These are phyloP conservation scores for Penicillium cosmopolitanum DNA, from an alignment of 495 filamentous ascomycete genomes.

Conservation along the genomic window DNA sequence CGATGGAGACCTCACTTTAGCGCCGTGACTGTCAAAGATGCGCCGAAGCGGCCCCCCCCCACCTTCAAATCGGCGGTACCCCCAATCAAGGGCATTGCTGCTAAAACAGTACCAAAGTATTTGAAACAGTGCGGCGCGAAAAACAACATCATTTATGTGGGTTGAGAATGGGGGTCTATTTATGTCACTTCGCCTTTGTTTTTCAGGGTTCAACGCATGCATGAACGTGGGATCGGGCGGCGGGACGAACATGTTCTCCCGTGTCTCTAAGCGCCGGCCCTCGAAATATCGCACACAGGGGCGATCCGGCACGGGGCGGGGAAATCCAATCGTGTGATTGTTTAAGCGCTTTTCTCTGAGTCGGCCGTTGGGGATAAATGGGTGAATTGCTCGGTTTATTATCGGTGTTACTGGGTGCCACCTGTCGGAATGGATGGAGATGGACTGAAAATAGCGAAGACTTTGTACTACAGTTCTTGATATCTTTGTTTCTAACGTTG, in stretches of 20 bases:
- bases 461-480: too few relatives aligned
- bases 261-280: conserved; percentile 1
- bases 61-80: conserved; percentile 7
- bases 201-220: too few relatives aligned
- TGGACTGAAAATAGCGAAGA: too few relatives aligned
- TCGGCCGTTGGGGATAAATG: background rate
- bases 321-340: conserved; percentile 5
- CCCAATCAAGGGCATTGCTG: conserved; percentile 1
- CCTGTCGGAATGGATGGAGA: background rate
- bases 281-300: background rate
- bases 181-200: background rate
- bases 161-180: background rate
- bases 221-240: background rate
- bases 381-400: background rate
- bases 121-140: conserved; percentile 4
- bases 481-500: too few relatives aligned
- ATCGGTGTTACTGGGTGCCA: background rate
- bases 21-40: conserved; percentile 3
- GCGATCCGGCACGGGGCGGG: background rate
- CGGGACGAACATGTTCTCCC: conserved; percentile 2
- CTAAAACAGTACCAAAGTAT: conserved; percentile 2
- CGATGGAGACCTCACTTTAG: conserved; percentile 2
- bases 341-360: conserved; percentile 5
- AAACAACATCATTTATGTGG: too few relatives aligned
- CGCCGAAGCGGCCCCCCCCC: conserved; percentile 4